phyloP scores from a whole-genome alignment of 2,329 filamentous ascomycete genomes.

The Botrytis elliptica region DNA sequence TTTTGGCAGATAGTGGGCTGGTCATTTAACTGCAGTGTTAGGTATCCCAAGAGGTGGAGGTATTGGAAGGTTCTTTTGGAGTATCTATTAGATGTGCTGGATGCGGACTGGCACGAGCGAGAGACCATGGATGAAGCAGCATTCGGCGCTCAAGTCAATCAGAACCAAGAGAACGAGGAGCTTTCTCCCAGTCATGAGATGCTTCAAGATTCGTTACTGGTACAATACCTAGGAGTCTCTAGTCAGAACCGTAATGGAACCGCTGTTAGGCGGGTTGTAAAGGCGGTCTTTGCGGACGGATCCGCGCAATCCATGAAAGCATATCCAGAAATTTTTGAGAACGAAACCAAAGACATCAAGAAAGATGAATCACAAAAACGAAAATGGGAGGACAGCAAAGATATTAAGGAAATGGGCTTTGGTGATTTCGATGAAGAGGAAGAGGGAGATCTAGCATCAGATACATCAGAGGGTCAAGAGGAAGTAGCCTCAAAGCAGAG shows the following conservation, averaged over 20 bases:
- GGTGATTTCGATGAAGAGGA: conserved; percentile 48
- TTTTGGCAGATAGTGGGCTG: conserved; percentile 90
- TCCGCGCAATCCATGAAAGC: conserved; percentile 50
- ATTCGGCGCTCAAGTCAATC: conserved; percentile 30
- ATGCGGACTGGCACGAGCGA: conserved; percentile 65
- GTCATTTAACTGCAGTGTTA: conserved; percentile 85
- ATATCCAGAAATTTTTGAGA: conserved; percentile 66
- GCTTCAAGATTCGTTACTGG: conserved; percentile 57
- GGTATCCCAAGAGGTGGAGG: conserved; percentile 72
- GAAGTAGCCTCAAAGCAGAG: neutral
- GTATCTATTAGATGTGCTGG: conserved; percentile 74
- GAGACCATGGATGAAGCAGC: conserved; percentile 46
- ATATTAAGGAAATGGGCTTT: conserved; percentile 41
- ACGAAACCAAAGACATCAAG: conserved; percentile 55
- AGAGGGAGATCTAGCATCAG: conserved; percentile 19
- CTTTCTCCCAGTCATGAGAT: conserved; percentile 34
- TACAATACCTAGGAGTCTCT: conserved; percentile 47
- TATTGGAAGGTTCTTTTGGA: conserved; percentile 80
- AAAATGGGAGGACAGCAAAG: conserved; percentile 43
- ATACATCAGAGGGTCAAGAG: conserved; percentile 10
- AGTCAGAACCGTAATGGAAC: conserved; percentile 23
- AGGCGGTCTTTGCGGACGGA: conserved; percentile 67
- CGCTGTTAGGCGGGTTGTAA: conserved; percentile 51
- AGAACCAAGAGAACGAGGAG: conserved; percentile 31
- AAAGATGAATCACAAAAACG: conserved; percentile 47